Conservation (phyloP, 306 rosid genomes). For the Lotus japonicus region DNA sequence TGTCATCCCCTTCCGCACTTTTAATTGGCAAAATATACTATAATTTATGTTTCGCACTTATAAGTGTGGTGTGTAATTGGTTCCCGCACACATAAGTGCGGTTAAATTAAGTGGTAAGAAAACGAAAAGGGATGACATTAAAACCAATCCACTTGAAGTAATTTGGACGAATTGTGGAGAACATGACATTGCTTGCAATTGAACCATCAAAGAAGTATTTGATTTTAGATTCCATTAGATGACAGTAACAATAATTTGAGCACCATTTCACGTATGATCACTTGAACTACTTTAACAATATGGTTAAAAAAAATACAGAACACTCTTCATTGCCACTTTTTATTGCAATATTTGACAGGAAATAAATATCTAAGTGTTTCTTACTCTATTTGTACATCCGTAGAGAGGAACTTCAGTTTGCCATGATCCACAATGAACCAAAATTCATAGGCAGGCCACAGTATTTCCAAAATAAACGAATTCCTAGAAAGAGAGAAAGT, state of each 20-base stretch:
- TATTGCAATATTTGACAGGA: background rate
- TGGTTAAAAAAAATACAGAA: background rate
- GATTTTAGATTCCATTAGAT: background rate
- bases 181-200: background rate
- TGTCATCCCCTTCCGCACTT: too few species aligned
- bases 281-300: background rate
- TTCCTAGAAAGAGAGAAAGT: background rate
- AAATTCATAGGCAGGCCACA: background rate
- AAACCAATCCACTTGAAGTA: too few species aligned
- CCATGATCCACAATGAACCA: background rate
- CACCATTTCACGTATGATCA: background rate
- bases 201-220: background rate
- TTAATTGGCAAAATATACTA: too few species aligned
- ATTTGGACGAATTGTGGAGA: background rate
- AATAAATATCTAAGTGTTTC: background rate
- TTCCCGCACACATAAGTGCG: too few species aligned
- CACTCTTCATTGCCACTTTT: background rate
- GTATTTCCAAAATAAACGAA: background rate
- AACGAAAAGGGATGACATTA: too few species aligned
- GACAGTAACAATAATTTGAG: background rate
- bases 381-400: too few species aligned
- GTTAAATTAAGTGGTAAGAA: too few species aligned
- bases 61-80: too few species aligned
- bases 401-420: background rate
- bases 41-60: too few species aligned